Evolutionary conservation across 2,329 filamentous ascomycete genomes (phyloP).

Genomic region (Verruconis gallopava): DNA sequence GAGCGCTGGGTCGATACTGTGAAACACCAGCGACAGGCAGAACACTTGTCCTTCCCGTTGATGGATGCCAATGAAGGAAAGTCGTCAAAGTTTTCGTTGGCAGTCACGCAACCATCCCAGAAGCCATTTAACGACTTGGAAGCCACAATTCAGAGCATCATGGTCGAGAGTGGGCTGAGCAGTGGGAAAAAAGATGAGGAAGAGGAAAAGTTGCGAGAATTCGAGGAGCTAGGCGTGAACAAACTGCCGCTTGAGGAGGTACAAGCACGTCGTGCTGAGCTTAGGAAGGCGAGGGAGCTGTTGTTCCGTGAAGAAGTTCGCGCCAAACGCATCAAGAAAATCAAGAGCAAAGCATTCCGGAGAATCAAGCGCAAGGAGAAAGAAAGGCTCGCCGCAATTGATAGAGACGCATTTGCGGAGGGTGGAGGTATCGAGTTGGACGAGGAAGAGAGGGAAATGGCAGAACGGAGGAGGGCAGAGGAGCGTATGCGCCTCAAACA

Average conservation of each 20-base stretch:
- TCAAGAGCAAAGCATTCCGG: slow-evolving; percentile 93
- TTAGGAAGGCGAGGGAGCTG: slow-evolving; percentile 70
- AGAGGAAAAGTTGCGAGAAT: slow-evolving; percentile 54
- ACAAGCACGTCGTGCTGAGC: slow-evolving; percentile 56
- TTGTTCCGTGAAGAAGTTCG: slow-evolving; percentile 81
- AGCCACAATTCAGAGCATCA: slow-evolving; percentile 71
- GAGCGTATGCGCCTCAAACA: slow-evolving; percentile 79
- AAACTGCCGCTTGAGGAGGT: slow-evolving; percentile 61
- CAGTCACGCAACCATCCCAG: slow-evolving; percentile 44
- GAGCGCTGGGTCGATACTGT: slow-evolving; percentile 91
- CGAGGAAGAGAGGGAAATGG: slow-evolving; percentile 50
- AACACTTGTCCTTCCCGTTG: slow-evolving; percentile 80
- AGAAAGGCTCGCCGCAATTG: slow-evolving; percentile 44
- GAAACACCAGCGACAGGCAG: slow-evolving; percentile 81
- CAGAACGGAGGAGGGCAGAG: slow-evolving; percentile 64
- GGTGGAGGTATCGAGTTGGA: slow-evolving; percentile 36
- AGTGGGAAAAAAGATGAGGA: slow-evolving; percentile 44
- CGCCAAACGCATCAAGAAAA: slow-evolving; percentile 91
- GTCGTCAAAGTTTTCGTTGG: slow-evolving; percentile 46
- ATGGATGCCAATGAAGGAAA: slow-evolving; percentile 55
- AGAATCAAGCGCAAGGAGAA: slow-evolving; percentile 77
- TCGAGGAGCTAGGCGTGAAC: slow-evolving; percentile 57
- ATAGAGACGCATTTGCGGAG: slow-evolving; percentile 45
- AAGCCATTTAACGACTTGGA: slow-evolving; percentile 71
- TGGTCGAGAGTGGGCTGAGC: slow-evolving; percentile 73